A percentile compares a stretch with the other conserved stretches of the same genome.
Conservation (phyloP, 371 early-diverging fungal species). For the Mucor indicus region DNA sequence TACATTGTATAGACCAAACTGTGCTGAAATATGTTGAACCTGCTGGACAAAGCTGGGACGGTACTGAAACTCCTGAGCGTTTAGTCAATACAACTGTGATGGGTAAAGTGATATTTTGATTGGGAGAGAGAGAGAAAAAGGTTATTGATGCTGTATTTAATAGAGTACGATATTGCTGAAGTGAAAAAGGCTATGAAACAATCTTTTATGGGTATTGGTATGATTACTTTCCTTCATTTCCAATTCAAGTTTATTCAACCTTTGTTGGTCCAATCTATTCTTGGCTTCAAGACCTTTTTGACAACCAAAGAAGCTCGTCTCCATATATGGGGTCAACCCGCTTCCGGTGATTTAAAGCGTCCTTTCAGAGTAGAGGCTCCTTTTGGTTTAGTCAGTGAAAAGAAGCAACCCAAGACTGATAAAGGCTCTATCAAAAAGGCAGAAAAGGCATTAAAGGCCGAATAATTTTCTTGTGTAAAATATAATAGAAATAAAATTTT, state of each 20-base stretch:
- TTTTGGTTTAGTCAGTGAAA: constrained; percentile 46
- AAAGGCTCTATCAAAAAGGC: constrained; percentile 45
- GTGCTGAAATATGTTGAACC: constrained; percentile 40
- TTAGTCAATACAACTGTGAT: constrained; percentile 34
- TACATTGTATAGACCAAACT: constrained; percentile 28
- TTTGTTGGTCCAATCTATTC: constrained; percentile 72
- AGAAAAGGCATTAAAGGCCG: constrained; percentile 44
- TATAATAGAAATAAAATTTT: neutral
- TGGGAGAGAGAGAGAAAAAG: neutral
- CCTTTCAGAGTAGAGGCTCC: constrained; percentile 74
- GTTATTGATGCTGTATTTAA: neutral
- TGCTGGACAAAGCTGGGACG: constrained; percentile 34
- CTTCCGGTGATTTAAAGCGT: constrained; percentile 71
- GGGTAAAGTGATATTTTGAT: constrained; percentile 18
- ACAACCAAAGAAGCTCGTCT: constrained; percentile 68
- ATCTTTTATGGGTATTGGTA: constrained; percentile 58
- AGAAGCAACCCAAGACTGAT: constrained; percentile 37
- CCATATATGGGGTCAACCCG: constrained; percentile 64
- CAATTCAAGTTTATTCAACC: constrained; percentile 86
- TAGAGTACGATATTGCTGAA: constrained; percentile 80
- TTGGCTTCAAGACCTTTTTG: constrained; percentile 65
- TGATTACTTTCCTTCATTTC: constrained; percentile 77
- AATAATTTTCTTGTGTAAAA: constrained; percentile 6
- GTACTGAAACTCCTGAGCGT: constrained; percentile 23
- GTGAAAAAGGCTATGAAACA: constrained; percentile 67